These are phyloP conservation scores for Coemansia sp. DNA, from an alignment of 192 early-diverging fungal species.

Conservation along the genomic window DNA sequence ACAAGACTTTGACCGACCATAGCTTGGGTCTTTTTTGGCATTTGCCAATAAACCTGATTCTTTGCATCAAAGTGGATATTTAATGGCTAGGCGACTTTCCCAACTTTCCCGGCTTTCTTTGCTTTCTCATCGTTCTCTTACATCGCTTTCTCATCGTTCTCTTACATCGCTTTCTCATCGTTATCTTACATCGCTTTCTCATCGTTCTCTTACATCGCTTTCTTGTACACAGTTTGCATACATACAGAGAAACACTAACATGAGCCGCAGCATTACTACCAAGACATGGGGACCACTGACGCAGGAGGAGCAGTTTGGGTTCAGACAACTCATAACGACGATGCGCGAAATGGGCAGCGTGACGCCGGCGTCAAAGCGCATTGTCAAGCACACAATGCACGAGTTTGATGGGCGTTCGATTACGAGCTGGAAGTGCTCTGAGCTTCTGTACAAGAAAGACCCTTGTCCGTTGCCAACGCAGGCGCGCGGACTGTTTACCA, in stretches of 20 bases:
- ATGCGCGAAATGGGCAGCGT: slow-evolving; percentile 23
- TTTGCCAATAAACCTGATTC: too few species aligned
- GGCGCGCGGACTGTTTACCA: slow-evolving; percentile 82
- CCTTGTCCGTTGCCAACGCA: slow-evolving; percentile 63
- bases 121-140: neutral
- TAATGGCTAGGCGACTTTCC: too few species aligned
- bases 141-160: neutral
- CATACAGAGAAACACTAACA: neutral
- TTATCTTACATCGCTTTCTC: neutral
- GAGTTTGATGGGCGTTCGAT: slow-evolving; percentile 29
- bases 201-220: neutral
- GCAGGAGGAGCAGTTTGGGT: slow-evolving; percentile 25
- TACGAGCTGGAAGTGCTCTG: slow-evolving; percentile 65
- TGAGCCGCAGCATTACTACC: neutral
- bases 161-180: neutral
- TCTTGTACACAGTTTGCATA: neutral
- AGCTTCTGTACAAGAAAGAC: slow-evolving; percentile 66
- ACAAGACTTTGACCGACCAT: too few species aligned
- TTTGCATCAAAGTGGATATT: too few species aligned
- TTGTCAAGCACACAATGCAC: slow-evolving; percentile 31
- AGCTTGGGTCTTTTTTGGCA: too few species aligned
- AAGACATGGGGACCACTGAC: slow-evolving; percentile 12
- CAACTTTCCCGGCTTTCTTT: neutral
- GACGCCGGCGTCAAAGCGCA: slow-evolving; percentile 33
- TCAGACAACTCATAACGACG: slow-evolving; percentile 27